These are phyloP conservation scores for Kernera saxatilis DNA, from an alignment of 345 rosid genomes.

Conservation along the genomic window DNA sequence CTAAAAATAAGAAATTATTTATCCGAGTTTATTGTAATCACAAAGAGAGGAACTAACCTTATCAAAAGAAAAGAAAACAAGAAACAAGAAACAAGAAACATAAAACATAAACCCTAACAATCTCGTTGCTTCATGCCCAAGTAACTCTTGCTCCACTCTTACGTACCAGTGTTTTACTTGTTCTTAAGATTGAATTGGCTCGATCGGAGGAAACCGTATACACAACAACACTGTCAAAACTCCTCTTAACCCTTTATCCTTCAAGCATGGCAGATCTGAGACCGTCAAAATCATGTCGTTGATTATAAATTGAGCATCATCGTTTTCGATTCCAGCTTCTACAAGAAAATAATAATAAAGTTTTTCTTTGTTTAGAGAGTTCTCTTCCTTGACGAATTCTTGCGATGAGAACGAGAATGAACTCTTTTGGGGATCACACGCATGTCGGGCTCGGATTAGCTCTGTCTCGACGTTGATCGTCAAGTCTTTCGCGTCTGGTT, in stretches of 20 bases:
- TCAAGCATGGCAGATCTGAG: not conserved
- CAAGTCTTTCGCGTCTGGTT: not conserved
- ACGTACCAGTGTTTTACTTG: not conserved
- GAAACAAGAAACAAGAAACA: no score
- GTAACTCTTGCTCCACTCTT: not conserved
- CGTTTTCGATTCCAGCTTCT: not conserved
- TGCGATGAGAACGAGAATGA: not conserved
- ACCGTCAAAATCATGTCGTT: not conserved
- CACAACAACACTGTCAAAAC: not conserved
- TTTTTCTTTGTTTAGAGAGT: not conserved
- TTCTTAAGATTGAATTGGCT: not conserved
- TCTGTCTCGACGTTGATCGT: not conserved
- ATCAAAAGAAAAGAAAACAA: no score
- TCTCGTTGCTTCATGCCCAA: not conserved
- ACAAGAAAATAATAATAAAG: not conserved
- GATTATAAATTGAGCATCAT: not conserved
- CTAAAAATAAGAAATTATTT: no score
- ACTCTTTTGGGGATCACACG: not conserved
- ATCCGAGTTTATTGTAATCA: no score
- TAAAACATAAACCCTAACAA: not conserved
- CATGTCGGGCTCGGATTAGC: not conserved
- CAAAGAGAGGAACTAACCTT: no score
- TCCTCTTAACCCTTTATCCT: not conserved
- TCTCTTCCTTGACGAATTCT: not conserved
- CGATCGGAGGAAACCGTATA: not conserved